Percentiles rank a stretch among this genome's conserved stretches.
These are phyloP conservation scores for Sugiyamaella qingdaonensis DNA, from an alignment of 805 yeast species.

Conservation along the genomic window DNA sequence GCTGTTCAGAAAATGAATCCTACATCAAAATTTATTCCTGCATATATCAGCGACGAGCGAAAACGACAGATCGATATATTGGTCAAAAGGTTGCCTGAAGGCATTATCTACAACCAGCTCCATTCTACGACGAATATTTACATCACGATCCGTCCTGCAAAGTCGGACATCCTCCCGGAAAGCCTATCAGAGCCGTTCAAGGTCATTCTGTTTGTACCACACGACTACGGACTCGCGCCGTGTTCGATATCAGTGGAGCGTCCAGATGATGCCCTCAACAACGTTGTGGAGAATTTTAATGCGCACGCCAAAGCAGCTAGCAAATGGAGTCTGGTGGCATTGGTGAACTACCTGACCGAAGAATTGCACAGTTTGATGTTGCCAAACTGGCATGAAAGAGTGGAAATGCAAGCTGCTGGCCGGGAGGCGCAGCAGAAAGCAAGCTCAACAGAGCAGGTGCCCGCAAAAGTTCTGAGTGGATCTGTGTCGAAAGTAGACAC, in stretches of 20 bases:
- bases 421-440: background rate
- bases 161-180: slow-evolving; percentile 18
- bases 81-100: slow-evolving; percentile 15
- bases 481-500: background rate
- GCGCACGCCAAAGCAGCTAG: slow-evolving; percentile 16
- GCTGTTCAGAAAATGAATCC: slow-evolving; percentile 4
- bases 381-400: slow-evolving; percentile 12
- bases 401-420: background rate
- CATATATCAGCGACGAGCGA: slow-evolving; percentile 17
- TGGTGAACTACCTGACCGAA: slow-evolving; percentile 19
- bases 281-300: slow-evolving; percentile 23
- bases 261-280: slow-evolving; percentile 14
- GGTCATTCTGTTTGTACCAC: slow-evolving; percentile 18
- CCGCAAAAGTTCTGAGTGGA: background rate
- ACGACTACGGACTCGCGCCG: slow-evolving; percentile 18
- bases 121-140: slow-evolving; percentile 7
- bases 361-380: slow-evolving; percentile 19
- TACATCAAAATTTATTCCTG: slow-evolving; percentile 19
- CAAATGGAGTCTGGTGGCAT: slow-evolving; percentile 21
- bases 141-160: slow-evolving; percentile 12
- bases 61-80: slow-evolving; percentile 19
- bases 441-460: background rate
- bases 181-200: slow-evolving; percentile 14
- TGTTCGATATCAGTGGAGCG: slow-evolving; percentile 18
- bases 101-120: slow-evolving; percentile 3